phyloP scores from a whole-genome alignment of 2,329 filamentous ascomycete species.

The Penicillium sp. region DNA sequence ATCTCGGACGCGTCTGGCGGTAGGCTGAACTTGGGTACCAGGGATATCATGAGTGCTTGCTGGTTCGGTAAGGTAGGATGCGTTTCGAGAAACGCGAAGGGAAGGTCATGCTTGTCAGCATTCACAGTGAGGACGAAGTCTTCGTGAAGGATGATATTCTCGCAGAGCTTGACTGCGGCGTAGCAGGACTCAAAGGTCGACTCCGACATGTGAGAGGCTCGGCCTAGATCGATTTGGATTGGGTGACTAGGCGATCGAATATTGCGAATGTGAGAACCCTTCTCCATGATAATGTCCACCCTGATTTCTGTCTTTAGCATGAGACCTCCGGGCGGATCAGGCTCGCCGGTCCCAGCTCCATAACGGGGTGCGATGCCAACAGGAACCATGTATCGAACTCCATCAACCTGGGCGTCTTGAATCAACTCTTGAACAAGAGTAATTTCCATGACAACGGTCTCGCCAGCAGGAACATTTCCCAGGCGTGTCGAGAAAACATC shows the following conservation, averaged over 20 bases:
- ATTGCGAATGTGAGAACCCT: conserved; percentile 12
- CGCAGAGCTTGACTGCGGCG: conserved; percentile 5
- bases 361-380: background rate
- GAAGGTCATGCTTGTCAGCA: background rate
- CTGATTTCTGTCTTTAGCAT: conserved; percentile 6
- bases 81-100: background rate
- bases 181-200: conserved; percentile 8
- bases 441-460: background rate
- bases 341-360: background rate
- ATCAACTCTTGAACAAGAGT: background rate
- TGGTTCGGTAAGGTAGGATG: background rate
- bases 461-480: background rate
- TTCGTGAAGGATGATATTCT: background rate
- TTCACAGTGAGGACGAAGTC: background rate
- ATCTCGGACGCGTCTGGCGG: background rate
- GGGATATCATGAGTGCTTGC: background rate
- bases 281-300: conserved; percentile 13
- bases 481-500: background rate
- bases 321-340: background rate
- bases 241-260: conserved; percentile 18
- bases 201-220: conserved; percentile 9
- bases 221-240: conserved; percentile 14
- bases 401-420: background rate
- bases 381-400: background rate
- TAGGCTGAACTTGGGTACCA: background rate